Conservation (phyloP, 1,284 basidiomycete genomes). For the Earliella scabrosa region DNA sequence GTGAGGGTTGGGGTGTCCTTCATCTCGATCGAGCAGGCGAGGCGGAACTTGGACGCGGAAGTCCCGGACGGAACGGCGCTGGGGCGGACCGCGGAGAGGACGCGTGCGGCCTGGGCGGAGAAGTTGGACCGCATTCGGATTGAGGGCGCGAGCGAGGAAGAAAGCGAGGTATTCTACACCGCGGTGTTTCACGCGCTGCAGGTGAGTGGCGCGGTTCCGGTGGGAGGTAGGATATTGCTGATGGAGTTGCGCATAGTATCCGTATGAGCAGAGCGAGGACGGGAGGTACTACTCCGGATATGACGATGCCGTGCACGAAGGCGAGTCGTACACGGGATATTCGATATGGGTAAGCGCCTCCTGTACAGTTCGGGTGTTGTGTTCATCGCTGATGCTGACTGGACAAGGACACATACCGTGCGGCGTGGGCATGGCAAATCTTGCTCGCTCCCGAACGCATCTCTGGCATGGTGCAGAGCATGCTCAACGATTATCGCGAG, state of each 20-base stretch:
- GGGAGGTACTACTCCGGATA: conserved; percentile 80
- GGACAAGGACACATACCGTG: conserved; percentile 83
- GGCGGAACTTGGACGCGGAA: conserved; percentile 63
- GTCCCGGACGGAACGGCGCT: conserved; percentile 63
- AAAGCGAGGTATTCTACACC: conserved; percentile 67
- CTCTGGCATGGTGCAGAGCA: conserved; percentile 76
- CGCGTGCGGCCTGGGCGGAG: conserved; percentile 70
- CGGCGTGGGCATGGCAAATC: conserved; percentile 80
- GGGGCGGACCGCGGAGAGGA: conserved; percentile 62
- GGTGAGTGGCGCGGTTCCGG: conserved; percentile 37
- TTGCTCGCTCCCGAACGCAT: conserved; percentile 78
- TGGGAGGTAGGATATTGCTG: background rate
- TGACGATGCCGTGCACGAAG: conserved; percentile 65
- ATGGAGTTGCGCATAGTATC: conserved; percentile 54
- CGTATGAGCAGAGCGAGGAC: conserved; percentile 77
- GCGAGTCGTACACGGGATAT: conserved; percentile 79
- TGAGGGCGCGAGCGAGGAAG: conserved; percentile 55
- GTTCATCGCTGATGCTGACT: no score
- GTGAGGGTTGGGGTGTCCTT: conserved; percentile 80
- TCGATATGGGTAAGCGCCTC: conserved; percentile 71
- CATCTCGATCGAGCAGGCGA: conserved; percentile 78
- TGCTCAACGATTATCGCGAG: conserved; percentile 80
- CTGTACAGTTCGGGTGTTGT: no score
- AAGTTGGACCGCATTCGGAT: conserved; percentile 70
- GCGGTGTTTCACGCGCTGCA: conserved; percentile 72